phyloP scores from a whole-genome alignment of 169 alveolate genomes.

The Plasmodium gaboni region DNA sequence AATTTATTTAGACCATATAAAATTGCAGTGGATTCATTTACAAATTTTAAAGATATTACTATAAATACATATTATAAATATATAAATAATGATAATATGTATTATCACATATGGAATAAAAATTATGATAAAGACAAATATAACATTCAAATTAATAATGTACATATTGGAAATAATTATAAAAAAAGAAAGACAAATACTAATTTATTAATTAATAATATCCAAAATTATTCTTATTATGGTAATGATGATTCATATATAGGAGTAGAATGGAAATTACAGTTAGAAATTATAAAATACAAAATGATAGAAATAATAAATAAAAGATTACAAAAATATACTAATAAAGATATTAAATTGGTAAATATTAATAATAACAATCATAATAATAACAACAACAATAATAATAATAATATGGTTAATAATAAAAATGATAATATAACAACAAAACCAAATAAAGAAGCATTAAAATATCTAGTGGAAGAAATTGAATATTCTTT shows the following conservation, averaged over 20 bases:
- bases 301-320: slow-evolving; percentile 32
- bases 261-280: slow-evolving; percentile 54
- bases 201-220: background rate
- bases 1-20: slow-evolving; percentile 38
- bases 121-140: slow-evolving; percentile 27
- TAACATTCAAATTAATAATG: background rate
- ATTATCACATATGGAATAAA: slow-evolving; percentile 54
- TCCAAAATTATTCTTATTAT: slow-evolving; percentile 20
- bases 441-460: slow-evolving; percentile 24
- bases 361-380: background rate
- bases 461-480: slow-evolving; percentile 42
- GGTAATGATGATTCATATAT: background rate
- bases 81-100: slow-evolving; percentile 30
- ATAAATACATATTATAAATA: slow-evolving; percentile 39
- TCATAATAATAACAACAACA: background rate
- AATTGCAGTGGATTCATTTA: slow-evolving; percentile 14
- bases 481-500: slow-evolving; percentile 37
- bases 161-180: background rate
- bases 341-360: background rate
- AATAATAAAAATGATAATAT: background rate
- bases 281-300: slow-evolving; percentile 34
- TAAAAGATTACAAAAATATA: slow-evolving; percentile 14
- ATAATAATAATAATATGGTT: background rate
- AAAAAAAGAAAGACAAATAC: background rate
- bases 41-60: slow-evolving; percentile 18